Evolutionary conservation across 371 early-diverging fungal genomes (phyloP).

Genomic region (Coemansia sp.): DNA sequence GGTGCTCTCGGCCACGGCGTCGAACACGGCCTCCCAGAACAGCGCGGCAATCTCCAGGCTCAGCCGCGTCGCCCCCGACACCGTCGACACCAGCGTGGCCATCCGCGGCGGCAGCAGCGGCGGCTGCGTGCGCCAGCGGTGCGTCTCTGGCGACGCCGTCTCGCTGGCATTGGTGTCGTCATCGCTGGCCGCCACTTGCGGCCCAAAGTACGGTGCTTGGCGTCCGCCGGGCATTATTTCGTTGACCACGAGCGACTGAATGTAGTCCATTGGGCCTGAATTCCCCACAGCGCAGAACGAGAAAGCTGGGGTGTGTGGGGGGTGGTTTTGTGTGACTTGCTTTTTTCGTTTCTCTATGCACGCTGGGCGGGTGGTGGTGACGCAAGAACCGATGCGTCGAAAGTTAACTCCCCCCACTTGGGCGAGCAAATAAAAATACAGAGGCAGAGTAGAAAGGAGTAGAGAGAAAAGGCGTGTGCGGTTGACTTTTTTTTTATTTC

Average conservation of each 20-base stretch:
- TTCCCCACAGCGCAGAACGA: too few relatives aligned
- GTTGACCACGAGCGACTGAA: too few relatives aligned
- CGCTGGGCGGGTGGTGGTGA: too few relatives aligned
- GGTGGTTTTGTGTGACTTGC: too few relatives aligned
- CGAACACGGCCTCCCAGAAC: slow-evolving; percentile 49
- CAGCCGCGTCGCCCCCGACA: slow-evolving; percentile 43
- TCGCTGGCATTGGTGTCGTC: not conserved
- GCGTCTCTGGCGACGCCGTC: slow-evolving; percentile 5
- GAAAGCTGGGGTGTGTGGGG: too few relatives aligned
- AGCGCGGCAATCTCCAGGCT: slow-evolving; percentile 45
- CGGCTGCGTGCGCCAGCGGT: slow-evolving; percentile 37
- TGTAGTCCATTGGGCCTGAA: too few relatives aligned
- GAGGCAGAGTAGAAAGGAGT: not conserved
- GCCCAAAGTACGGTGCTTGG: not conserved
- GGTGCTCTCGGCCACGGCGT: slow-evolving; percentile 41
- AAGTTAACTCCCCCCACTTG: too few relatives aligned
- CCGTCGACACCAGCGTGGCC: slow-evolving; percentile 44
- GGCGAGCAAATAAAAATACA: not conserved
- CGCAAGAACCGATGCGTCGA: too few relatives aligned
- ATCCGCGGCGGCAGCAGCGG: slow-evolving; percentile 43
- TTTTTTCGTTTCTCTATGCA: too few relatives aligned
- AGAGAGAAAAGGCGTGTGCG: not conserved
- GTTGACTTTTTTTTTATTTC: not conserved
- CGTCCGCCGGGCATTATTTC: not conserved
- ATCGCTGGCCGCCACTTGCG: not conserved